These are phyloP conservation scores for Leptodermis oblonga DNA, from an alignment of 257 asterid genomes.

Conservation along the genomic window DNA sequence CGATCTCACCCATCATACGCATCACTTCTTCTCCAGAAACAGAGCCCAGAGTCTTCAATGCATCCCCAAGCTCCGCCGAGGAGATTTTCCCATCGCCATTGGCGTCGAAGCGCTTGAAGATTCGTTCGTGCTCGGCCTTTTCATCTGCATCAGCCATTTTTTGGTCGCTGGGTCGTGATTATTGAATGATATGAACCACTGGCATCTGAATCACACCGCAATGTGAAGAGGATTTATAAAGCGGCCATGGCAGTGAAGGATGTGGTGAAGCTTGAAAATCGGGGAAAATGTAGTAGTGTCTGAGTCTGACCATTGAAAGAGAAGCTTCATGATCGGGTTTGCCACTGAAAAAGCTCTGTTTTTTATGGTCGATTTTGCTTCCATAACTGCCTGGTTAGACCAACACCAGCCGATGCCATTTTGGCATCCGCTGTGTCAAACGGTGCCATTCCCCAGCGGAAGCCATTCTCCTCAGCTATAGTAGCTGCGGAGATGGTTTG, in stretches of 20 bases:
- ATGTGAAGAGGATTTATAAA: conserved; percentile 23
- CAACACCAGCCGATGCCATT: too few relatives aligned
- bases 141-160: conserved; percentile 62
- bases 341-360: neutral
- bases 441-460: too few relatives aligned
- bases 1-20: conserved; percentile 82
- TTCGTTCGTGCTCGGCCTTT: conserved; percentile 56
- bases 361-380: neutral
- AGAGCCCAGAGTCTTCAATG: conserved; percentile 63
- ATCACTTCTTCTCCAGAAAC: conserved; percentile 60
- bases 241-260: conserved; percentile 13
- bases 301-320: neutral
- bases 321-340: neutral
- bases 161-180: conserved; percentile 5
- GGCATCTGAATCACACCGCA: neutral
- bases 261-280: conserved; percentile 35
- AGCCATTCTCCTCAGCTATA: too few relatives aligned
- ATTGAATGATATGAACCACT: neutral
- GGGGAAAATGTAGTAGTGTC: conserved; percentile 11
- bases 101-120: conserved; percentile 73
- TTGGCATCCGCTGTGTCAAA: too few relatives aligned
- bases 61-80: conserved; percentile 66
- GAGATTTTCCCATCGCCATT: conserved; percentile 90
- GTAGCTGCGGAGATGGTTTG: too few relatives aligned
- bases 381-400: conserved; percentile 7